Conservation (phyloP, 257 asterid genomes). For the Solanum virginianum region DNA sequence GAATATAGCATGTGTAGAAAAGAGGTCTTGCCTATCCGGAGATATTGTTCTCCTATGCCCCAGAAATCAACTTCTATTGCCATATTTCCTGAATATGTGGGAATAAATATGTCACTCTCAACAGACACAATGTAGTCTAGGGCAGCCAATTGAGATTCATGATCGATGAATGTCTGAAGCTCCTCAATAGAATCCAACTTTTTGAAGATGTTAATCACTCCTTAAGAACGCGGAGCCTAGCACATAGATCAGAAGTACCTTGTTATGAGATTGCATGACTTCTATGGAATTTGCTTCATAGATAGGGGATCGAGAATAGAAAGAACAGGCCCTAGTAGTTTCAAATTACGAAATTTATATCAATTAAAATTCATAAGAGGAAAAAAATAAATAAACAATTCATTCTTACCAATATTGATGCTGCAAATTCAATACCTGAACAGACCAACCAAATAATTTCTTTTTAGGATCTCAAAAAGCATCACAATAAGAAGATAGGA, state of each 20-base stretch:
- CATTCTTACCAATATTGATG: neutral
- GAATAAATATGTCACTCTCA: constrained; percentile 87
- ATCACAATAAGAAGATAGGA: neutral
- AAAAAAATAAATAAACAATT: neutral
- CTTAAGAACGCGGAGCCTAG: neutral
- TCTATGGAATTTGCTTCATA: neutral
- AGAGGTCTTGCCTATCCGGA: constrained; percentile 64
- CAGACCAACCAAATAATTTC: neutral
- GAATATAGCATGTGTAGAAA: neutral
- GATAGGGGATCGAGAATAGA: neutral
- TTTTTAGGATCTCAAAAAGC: neutral
- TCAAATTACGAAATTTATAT: neutral
- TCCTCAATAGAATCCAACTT: constrained; percentile 71
- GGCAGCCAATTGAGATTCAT: constrained; percentile 96
- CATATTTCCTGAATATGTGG: constrained; percentile 94
- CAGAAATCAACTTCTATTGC: constrained; percentile 88
- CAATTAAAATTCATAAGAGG: neutral
- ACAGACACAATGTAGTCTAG: constrained; percentile 86
- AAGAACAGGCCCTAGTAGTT: neutral
- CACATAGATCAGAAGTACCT: neutral
- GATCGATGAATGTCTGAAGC: constrained; percentile 67
- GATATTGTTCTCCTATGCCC: constrained; percentile 82
- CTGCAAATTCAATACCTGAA: neutral
- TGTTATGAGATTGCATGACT: neutral
- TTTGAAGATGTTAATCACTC: constrained; percentile 18